Conservation (phyloP, 495 filamentous ascomycete genomes). For the Daldinia vernicosa region DNA sequence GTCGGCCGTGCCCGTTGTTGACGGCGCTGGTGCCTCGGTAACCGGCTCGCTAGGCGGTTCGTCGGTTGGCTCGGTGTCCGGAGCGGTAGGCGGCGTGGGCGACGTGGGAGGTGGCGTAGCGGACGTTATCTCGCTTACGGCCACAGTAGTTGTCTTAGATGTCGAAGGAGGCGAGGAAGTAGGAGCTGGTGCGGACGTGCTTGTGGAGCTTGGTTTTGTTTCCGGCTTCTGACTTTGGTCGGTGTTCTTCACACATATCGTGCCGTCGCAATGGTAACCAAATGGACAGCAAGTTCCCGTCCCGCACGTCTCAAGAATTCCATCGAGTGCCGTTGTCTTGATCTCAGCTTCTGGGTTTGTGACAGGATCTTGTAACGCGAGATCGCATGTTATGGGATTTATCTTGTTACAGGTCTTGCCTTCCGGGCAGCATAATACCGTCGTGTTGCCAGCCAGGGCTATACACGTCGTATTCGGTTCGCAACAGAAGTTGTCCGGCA, state of each 20-base stretch:
- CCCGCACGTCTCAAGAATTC: slow-evolving; percentile 65
- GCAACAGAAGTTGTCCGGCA: slow-evolving; percentile 83
- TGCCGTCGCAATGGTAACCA: slow-evolving; percentile 73
- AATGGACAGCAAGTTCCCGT: slow-evolving; percentile 68
- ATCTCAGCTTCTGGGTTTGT: slow-evolving; percentile 67
- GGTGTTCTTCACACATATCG: slow-evolving; percentile 51
- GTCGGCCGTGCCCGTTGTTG: slow-evolving; percentile 30
- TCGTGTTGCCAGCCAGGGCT: slow-evolving; percentile 69
- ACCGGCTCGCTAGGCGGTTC: slow-evolving; percentile 8
- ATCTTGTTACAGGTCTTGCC: slow-evolving; percentile 71
- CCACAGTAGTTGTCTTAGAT: slow-evolving; percentile 19
- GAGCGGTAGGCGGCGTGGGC: slow-evolving; percentile 5
- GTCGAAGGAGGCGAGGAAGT: not conserved
- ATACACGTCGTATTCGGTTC: slow-evolving; percentile 67
- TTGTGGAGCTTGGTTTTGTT: slow-evolving; percentile 45
- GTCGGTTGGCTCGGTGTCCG: slow-evolving; percentile 1
- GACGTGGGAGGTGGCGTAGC: not conserved
- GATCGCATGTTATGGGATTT: slow-evolving; percentile 74
- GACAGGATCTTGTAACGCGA: slow-evolving; percentile 70
- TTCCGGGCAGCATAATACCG: slow-evolving; percentile 80
- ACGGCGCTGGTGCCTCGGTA: slow-evolving; percentile 19
- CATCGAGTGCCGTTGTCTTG: slow-evolving; percentile 72
- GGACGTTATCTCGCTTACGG: slow-evolving; percentile 23
- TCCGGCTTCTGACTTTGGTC: slow-evolving; percentile 53
- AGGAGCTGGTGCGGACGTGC: slow-evolving; percentile 44